Evolutionary conservation across 2,329 filamentous ascomycete species (phyloP).

Genomic region (Colletotrichum melonis): DNA sequence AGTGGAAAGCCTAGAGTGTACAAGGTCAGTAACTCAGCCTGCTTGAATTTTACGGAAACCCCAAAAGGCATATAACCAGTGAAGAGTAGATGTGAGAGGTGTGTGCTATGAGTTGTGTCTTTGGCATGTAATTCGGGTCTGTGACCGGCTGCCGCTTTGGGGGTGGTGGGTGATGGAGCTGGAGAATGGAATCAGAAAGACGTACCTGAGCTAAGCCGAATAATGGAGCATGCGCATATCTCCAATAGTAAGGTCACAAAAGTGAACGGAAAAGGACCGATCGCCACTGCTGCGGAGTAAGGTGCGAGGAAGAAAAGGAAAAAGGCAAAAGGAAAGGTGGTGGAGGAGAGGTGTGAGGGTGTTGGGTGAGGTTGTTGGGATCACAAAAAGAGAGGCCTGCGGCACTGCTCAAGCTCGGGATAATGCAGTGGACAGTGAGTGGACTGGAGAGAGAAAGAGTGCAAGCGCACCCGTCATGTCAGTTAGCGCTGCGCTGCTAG

Average conservation of each 20-base stretch:
- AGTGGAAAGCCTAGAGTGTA: neutral
- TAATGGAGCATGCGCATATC: slow-evolving; percentile 21
- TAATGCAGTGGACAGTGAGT: neutral
- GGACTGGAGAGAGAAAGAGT: neutral
- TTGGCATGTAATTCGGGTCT: neutral
- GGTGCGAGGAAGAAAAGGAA: neutral
- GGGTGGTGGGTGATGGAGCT: neutral
- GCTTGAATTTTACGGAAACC: neutral
- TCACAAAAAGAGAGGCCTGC: neutral
- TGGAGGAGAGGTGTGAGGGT: neutral
- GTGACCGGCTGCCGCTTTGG: slow-evolving; percentile 1
- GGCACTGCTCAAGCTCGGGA: neutral
- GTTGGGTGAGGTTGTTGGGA: neutral
- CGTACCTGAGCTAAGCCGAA: slow-evolving; percentile 27
- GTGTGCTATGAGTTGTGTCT: neutral
- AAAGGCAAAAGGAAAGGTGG: neutral
- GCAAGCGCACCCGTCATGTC: neutral
- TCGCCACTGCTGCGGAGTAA: neutral
- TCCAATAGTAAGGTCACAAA: slow-evolving; percentile 1
- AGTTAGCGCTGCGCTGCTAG: neutral
- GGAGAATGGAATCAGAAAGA: neutral
- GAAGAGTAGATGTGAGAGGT: neutral
- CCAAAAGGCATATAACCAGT: slow-evolving; percentile 1
- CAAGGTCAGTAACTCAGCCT: slow-evolving; percentile 8
- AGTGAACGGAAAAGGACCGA: neutral